Evolutionary conservation across 2,329 filamentous ascomycete genomes (phyloP).

Genomic region (Aspergillus calidoustus): DNA sequence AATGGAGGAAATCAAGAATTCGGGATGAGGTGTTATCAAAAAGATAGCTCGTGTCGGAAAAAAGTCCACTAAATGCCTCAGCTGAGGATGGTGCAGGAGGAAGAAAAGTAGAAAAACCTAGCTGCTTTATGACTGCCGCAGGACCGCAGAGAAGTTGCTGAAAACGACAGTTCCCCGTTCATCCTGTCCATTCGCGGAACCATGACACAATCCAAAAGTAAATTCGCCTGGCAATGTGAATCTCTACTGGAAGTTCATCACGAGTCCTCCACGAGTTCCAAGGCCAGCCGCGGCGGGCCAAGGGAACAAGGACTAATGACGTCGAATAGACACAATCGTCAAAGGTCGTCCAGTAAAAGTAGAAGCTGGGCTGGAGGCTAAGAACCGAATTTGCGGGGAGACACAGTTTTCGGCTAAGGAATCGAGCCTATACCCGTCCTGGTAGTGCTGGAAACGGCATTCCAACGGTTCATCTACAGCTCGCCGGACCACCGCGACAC

Average conservation of each 20-base stretch:
- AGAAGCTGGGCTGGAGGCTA: constrained; percentile 12
- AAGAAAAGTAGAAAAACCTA: constrained; percentile 8
- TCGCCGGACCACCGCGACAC: constrained; percentile 10
- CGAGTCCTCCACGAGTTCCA: constrained; percentile 7
- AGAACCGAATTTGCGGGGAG: constrained; percentile 27
- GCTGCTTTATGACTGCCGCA: constrained; percentile 9
- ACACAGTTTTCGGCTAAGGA: constrained; percentile 21
- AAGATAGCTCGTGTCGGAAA: constrained; percentile 15
- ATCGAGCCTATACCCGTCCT: constrained; percentile 19
- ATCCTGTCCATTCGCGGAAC: constrained; percentile 4
- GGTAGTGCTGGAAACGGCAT: constrained; percentile 12
- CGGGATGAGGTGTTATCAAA: constrained; percentile 21
- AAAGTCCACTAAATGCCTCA: constrained; percentile 25
- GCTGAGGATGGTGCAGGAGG: constrained; percentile 12
- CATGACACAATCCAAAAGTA: constrained; percentile 15
- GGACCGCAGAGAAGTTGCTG: constrained; percentile 13
- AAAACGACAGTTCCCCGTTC: constrained; percentile 13
- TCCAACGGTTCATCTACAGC: not conserved
- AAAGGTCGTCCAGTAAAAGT: constrained; percentile 11
- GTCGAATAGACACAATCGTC: constrained; percentile 25
- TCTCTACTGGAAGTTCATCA: constrained; percentile 5
- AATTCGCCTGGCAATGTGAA: not conserved
- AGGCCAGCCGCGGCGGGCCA: constrained; percentile 13
- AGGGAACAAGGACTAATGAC: constrained; percentile 27
- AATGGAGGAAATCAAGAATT: constrained; percentile 20